These are phyloP conservation scores for Bruguiera parviflora DNA, from an alignment of 345 rosid species.

Conservation along the genomic window DNA sequence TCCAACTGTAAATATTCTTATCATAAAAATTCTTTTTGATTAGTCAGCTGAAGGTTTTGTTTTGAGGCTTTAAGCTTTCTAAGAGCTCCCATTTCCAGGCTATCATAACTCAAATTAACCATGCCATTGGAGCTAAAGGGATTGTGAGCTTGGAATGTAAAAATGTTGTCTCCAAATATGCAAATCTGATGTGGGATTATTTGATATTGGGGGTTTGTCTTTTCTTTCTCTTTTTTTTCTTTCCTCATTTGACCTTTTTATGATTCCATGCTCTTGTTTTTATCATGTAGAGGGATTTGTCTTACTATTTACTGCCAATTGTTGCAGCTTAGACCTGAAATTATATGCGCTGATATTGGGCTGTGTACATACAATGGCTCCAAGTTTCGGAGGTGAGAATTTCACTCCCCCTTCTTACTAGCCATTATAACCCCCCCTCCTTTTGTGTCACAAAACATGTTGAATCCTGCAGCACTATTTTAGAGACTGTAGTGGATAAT, in stretches of 20 bases:
- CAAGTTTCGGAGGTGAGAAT: constrained; percentile 16
- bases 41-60: neutral
- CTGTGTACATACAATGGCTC: constrained; percentile 36
- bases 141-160: constrained; percentile 46
- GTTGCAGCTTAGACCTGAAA: constrained; percentile 47
- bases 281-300: neutral
- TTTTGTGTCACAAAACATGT: constrained; percentile 1
- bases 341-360: constrained; percentile 46
- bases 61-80: neutral
- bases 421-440: neutral
- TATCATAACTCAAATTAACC: constrained; percentile 49
- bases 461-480: constrained; percentile 23
- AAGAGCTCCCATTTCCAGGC: constrained; percentile 29
- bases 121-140: constrained; percentile 52
- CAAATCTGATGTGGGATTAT: constrained; percentile 42
- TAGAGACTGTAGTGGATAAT: constrained; percentile 30
- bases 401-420: neutral
- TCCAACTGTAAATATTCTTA: constrained; percentile 46
- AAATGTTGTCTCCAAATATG: constrained; percentile 35
- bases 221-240: neutral
- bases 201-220: constrained; percentile 47
- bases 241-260: neutral
- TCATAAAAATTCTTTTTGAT: neutral
- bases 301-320: neutral
- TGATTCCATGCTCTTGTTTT: neutral